These are phyloP conservation scores for Pyrenochaeta sp. DNA, from an alignment of 2,329 filamentous ascomycete genomes.

Conservation along the genomic window DNA sequence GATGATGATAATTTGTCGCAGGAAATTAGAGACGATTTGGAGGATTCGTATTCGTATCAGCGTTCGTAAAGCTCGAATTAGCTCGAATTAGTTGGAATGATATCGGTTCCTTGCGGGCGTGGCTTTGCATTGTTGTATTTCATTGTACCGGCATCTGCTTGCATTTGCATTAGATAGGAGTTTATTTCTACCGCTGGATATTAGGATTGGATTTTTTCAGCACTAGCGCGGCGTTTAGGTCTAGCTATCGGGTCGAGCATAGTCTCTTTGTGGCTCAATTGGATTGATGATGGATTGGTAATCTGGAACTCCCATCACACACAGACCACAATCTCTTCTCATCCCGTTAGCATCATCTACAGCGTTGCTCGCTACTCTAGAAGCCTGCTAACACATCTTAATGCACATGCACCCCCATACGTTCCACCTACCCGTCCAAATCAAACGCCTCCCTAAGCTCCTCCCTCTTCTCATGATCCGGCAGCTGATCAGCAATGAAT, in stretches of 20 bases:
- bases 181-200: constrained; percentile 1
- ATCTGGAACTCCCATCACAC: neutral
- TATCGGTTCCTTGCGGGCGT: too few relatives aligned
- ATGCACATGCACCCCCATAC: neutral
- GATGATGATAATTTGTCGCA: constrained; percentile 19
- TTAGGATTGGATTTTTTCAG: neutral
- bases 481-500: constrained; percentile 57
- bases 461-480: constrained; percentile 56
- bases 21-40: constrained; percentile 20
- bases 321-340: neutral
- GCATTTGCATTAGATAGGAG: constrained; percentile 21
- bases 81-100: too few relatives aligned
- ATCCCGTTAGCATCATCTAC: neutral
- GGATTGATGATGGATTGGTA: neutral
- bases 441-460: constrained; percentile 60
- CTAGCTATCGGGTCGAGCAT: neutral
- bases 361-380: neutral
- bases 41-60: constrained; percentile 27
- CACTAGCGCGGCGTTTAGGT: constrained; percentile 1
- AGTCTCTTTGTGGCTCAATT: neutral
- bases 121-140: constrained; percentile 6
- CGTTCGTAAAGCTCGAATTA: constrained; percentile 7
- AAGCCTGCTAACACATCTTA: neutral
- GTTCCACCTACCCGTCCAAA: constrained; percentile 40
- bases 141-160: constrained; percentile 2